Evolutionary conservation across 83 land plant species (phyloP).

Genomic region (Picea abies): DNA sequence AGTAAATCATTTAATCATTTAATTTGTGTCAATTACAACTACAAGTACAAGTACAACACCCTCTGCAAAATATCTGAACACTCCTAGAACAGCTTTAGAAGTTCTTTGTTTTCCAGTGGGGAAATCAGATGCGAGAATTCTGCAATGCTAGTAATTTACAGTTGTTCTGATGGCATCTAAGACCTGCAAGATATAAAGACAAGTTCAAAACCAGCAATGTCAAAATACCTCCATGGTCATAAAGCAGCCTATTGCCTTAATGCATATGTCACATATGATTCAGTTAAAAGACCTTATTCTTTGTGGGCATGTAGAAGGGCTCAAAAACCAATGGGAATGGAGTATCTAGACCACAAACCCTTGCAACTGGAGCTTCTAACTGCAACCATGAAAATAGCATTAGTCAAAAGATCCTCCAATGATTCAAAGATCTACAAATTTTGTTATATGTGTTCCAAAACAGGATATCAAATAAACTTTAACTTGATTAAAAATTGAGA

Average conservation of each 20-base stretch:
- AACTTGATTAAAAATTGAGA: neutral
- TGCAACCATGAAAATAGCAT: constrained; percentile 30
- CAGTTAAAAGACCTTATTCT: constrained; percentile 69
- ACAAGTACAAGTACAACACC: no score
- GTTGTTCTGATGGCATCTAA: constrained; percentile 84
- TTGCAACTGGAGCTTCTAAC: constrained; percentile 95
- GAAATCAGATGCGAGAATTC: no score
- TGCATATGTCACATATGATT: neutral
- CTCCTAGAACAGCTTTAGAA: no score
- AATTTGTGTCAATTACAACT: no score
- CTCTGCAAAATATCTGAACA: no score
- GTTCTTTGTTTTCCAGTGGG: no score
- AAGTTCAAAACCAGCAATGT: neutral
- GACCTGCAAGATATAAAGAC: constrained; percentile 44
- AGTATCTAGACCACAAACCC: constrained; percentile 96
- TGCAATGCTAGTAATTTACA: constrained; percentile 56
- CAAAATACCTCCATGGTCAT: neutral
- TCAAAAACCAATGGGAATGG: constrained; percentile 97
- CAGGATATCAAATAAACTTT: neutral
- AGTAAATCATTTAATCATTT: no score
- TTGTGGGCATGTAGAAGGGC: constrained; percentile 97
- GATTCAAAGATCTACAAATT: neutral
- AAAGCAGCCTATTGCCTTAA: neutral
- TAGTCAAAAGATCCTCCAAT: neutral
- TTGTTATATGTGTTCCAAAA: neutral